A percentile compares a stretch with the other conserved stretches of the same genome.
Evolutionary conservation across 2,329 filamentous ascomycete genomes (phyloP).

Genomic region (Penicillium freii): DNA sequence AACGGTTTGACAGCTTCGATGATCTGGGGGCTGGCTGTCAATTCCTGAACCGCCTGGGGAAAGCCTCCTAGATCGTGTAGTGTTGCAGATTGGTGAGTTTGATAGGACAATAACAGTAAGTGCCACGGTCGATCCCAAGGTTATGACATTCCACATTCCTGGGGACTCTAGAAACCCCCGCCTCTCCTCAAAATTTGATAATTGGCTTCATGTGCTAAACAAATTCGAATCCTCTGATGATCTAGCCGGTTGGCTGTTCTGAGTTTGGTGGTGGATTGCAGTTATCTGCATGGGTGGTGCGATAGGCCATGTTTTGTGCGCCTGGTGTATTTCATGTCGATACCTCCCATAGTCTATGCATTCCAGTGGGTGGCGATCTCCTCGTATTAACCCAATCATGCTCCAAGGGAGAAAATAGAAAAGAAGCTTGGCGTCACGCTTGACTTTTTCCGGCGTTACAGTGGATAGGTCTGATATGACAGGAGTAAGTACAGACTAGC

Average conservation of each 20-base stretch:
- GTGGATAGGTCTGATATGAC: neutral
- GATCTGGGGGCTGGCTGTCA: slow-evolving; percentile 1
- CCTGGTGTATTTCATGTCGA: neutral
- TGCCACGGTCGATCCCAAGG: slow-evolving; percentile 7
- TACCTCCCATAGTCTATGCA: neutral
- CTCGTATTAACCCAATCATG: neutral
- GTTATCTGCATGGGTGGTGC: neutral
- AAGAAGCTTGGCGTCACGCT: neutral
- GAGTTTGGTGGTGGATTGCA: too few relatives aligned
- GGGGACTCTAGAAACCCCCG: neutral
- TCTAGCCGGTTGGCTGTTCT: neutral
- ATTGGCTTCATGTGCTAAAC: neutral
- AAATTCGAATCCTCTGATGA: neutral
- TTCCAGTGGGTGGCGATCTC: neutral
- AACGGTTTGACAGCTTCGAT: neutral
- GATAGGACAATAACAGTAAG: neutral
- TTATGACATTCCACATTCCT: slow-evolving; percentile 23
- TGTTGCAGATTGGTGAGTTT: neutral
- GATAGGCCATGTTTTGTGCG: neutral
- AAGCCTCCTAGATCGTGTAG: slow-evolving; percentile 14
- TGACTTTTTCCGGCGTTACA: neutral
- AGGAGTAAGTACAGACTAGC: neutral
- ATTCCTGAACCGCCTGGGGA: neutral
- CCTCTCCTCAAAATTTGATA: neutral
- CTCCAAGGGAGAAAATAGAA: neutral